Percentiles rank a stretch among this genome's conserved stretches.
Conservation (phyloP, 345 rosid species). For the Populus ilicifolia region DNA sequence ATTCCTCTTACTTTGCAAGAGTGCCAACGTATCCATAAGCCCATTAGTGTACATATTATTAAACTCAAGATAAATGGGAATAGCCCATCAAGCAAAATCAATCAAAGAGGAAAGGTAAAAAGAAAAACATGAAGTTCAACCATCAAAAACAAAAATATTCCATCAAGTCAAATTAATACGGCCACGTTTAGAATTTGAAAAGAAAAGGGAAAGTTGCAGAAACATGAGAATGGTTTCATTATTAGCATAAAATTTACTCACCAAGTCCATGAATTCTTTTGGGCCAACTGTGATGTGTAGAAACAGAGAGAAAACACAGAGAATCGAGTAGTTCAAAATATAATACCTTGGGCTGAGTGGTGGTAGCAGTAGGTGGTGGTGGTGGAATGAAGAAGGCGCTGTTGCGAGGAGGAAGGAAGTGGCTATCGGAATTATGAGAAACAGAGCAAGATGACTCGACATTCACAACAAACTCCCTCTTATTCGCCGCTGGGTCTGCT, state of each 20-base stretch:
- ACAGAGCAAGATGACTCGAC: no score
- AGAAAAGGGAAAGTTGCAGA: background rate
- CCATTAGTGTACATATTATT: no score
- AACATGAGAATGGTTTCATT: background rate
- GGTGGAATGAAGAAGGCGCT: background rate
- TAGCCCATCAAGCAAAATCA: background rate
- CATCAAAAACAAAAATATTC: background rate
- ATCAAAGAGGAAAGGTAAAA: background rate
- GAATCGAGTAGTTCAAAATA: background rate
- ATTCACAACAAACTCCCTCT: no score
- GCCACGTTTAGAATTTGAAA: background rate
- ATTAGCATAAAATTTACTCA: background rate
- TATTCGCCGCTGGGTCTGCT: no score
- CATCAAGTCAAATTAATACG: background rate
- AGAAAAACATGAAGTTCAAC: background rate
- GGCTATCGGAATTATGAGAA: no score
- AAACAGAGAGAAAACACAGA: background rate
- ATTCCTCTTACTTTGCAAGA: background rate
- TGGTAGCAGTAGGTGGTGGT: background rate
- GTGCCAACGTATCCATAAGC: background rate
- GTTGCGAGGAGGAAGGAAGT: background rate
- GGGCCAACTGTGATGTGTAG: background rate
- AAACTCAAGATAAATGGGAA: background rate
- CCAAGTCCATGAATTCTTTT: background rate
- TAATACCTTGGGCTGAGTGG: background rate